Base-by-base conservation (phyloP, 2,329 filamentous ascomycete species). In the Fusarium brachygibbosum region DNA sequence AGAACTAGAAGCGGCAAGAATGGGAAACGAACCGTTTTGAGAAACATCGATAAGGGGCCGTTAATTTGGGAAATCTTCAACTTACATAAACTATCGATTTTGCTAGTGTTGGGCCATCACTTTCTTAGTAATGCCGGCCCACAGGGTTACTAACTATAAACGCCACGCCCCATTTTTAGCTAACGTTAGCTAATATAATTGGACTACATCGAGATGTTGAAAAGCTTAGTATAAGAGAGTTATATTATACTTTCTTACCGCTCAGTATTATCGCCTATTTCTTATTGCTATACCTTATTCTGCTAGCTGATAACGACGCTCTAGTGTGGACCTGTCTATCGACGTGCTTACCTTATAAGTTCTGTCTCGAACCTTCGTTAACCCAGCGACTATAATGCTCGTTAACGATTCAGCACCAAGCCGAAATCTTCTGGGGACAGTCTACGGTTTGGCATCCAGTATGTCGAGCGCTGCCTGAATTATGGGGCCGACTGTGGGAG, bases 281-380 rank as follows among this genome's bases (percentile, higher is more conserved):
- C 17, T 79, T 92, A 3, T 87, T 89, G 12, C 91, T 91, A 0
- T 92, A 90, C 72, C 84, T 93, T 16, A 85, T 89, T 0, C 80
- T 92, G 16, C 77, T 74, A 9, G 58, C 61, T 3, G 60, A 62
- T 14, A 51, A 62, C 12, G 38, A 35, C 4, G 56, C 38, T 37
- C 2, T 58, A 6, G 31, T 58, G 1, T 58, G 56, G 56, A 45
- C 49, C 6, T 45, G 56, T 44, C 31, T 58, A 0, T 54, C 49
- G 11, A 32, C 87, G 88, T 93, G 3, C 82, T 93, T 3, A 82
- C 88, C 17, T 76, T 93, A 11, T 92, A 94, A 75, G 91, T 93
- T 17, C 82, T 90, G 6, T 91, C 90, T 0, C 85, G 92, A 29
- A 95, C 92, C 0, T 93, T 94, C 72, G 85, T 85, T 0, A 78